Evolutionary conservation across 2,329 filamentous ascomycete species (phyloP), one percentile per base, ranked within the genome.

Genomic region (Coniochaeta prunicola): DNA sequence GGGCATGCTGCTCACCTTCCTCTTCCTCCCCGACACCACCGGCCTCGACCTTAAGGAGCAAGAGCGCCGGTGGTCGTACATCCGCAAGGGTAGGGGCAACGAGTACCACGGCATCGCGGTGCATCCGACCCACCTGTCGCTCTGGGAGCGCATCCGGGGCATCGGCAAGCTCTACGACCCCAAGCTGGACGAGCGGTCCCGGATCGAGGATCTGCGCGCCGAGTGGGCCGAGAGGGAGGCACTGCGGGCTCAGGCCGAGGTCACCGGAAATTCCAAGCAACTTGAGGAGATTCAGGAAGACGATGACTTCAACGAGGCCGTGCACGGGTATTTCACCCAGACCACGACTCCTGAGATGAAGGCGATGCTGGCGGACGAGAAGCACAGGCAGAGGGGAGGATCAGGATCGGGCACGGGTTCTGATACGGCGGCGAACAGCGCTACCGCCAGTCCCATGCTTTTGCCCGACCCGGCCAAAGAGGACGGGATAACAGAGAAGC

Each of bases 1-100:
- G 17, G 93, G 93, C 66, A 90, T 94, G 77, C 65, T 97, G 30
- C 74, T 97, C 60, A 97, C 92, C 48, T 86, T 78, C 65, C 64
- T 96, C 67, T 97, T 91, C 82, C 86, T 97, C 33, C 93, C 93
- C n/a, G 93, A 97, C 72, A 97, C 93, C 67, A 97, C 92, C 10
- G 93, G 93, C 59, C 88, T 97, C 40, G 93, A 97, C 71, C 86
- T 97, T 63, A 96, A 96, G 81, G 93, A 97, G 75, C 92, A 97
- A 77, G 93, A 97, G 77, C 90, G 93, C 64, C 87, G 93, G 68
- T 97, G 93, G 92, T 76, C 81, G 59, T 97, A 88, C 76, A 91
- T 97, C 71, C 88, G 91, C 60, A 79, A 84, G 2, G 92, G 91
- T 62, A 85, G 86, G 61, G 87, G 87, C 65, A 62, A 85, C 31